Evolutionary conservation across 306 rosid genomes (phyloP).

Genomic region (Argentina anserina): DNA sequence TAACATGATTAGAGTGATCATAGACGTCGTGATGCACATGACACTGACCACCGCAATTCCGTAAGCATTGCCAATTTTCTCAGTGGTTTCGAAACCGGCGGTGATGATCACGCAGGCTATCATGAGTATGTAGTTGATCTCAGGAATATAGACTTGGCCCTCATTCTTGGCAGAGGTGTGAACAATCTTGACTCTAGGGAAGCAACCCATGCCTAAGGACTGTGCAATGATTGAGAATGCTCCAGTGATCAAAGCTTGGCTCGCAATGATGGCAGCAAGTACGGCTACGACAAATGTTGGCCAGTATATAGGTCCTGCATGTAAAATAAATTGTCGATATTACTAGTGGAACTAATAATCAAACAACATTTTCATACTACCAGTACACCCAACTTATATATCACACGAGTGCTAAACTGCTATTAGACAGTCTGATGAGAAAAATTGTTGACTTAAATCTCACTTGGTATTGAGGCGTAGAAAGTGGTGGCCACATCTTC

Average conservation of each 20-base stretch:
- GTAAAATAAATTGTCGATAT: neutral
- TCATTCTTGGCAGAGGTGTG: slow-evolving; percentile 62
- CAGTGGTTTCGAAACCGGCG: slow-evolving; percentile 59
- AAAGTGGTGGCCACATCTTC: slow-evolving; percentile 33
- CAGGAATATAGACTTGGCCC: slow-evolving; percentile 82
- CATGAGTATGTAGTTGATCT: slow-evolving; percentile 69
- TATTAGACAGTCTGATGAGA: neutral
- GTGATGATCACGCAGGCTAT: slow-evolving; percentile 56
- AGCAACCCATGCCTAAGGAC: slow-evolving; percentile 60
- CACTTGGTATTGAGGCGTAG: slow-evolving; percentile 49
- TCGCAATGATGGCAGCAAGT: slow-evolving; percentile 71
- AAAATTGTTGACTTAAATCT: neutral
- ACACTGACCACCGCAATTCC: slow-evolving; percentile 37
- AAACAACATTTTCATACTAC: too few species aligned
- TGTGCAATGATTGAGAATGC: slow-evolving; percentile 72
- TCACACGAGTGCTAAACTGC: too few species aligned
- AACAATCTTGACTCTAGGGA: slow-evolving; percentile 64
- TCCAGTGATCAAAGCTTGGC: slow-evolving; percentile 87
- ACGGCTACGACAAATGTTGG: slow-evolving; percentile 76
- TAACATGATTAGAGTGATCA: slow-evolving; percentile 27
- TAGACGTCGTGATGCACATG: slow-evolving; percentile 24
- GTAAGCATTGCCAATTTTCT: slow-evolving; percentile 68
- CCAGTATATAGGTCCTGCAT: slow-evolving; percentile 61
- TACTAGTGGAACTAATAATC: neutral
- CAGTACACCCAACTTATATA: too few species aligned